Conservation (phyloP, 768 basidiomycete species). For the Termitomyces sp. region DNA sequence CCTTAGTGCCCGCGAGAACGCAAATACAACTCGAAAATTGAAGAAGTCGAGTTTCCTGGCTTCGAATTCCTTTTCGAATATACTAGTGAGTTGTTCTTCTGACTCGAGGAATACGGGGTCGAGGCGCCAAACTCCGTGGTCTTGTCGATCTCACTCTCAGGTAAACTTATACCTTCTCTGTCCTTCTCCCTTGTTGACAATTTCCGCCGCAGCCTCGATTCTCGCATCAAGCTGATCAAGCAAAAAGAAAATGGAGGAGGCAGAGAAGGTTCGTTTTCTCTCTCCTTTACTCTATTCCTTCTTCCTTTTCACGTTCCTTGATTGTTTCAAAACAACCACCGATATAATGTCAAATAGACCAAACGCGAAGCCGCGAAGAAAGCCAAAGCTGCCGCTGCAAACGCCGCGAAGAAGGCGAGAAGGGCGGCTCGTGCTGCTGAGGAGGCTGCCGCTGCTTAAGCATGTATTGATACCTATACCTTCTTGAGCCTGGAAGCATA, state of each 20-base stretch:
- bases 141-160: conserved; percentile 84
- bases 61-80: conserved; percentile 55
- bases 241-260: conserved; percentile 92
- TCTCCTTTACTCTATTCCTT: not conserved
- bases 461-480: not conserved
- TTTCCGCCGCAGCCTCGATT: conserved; percentile 53
- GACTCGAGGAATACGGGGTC: conserved; percentile 73
- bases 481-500: not conserved
- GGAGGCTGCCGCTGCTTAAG: conserved; percentile 16
- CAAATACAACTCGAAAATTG: conserved; percentile 86
- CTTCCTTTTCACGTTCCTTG: not conserved
- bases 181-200: not conserved
- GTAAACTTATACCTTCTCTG: conserved; percentile 18
- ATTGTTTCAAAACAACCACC: not conserved
- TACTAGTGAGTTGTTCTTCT: conserved; percentile 70
- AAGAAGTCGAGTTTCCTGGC: conserved; percentile 65
- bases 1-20: conserved; percentile 82
- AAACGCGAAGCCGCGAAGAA: conserved; percentile 79
- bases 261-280: conserved; percentile 67
- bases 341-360: conserved; percentile 23
- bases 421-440: conserved; percentile 56
- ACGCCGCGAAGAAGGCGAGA: conserved; percentile 88
- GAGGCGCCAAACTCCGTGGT: conserved; percentile 76
- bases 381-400: conserved; percentile 80
- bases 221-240: conserved; percentile 96